Percentiles rank a stretch among this genome's conserved stretches.
Conservation (phyloP, 2,329 filamentous ascomycete genomes). For the Fusarium poae region DNA sequence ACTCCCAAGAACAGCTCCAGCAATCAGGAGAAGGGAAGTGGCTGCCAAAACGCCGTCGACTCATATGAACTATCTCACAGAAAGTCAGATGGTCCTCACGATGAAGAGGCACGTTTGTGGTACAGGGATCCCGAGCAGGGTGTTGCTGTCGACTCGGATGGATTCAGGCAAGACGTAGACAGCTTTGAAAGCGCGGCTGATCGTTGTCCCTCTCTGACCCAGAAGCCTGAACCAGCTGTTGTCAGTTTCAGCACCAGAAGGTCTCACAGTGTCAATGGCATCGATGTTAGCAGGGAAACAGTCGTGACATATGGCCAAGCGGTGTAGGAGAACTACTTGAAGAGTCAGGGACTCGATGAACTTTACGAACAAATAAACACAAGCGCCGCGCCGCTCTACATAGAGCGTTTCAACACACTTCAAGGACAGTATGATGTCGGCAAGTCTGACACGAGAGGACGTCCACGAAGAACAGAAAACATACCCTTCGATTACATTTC, state of each 20-base stretch:
- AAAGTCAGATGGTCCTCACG: slow-evolving; percentile 29
- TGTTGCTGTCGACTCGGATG: slow-evolving; percentile 17
- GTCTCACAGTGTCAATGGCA: slow-evolving; percentile 33
- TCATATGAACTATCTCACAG: slow-evolving; percentile 47
- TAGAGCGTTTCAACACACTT: slow-evolving; percentile 7
- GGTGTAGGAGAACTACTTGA: not conserved
- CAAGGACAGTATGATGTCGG: slow-evolving; percentile 12
- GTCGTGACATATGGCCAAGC: slow-evolving; percentile 41
- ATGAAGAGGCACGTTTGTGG: slow-evolving; percentile 47
- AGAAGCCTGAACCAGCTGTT: slow-evolving; percentile 36
- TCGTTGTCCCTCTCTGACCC: slow-evolving; percentile 16
- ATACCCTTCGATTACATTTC: not conserved
- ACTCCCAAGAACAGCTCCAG: slow-evolving; percentile 31
- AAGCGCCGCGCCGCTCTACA: slow-evolving; percentile 29
- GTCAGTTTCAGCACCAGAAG: slow-evolving; percentile 41
- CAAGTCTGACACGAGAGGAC: slow-evolving; percentile 3
- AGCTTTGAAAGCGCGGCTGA: slow-evolving; percentile 43
- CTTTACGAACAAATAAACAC: not conserved
- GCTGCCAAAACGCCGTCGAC: slow-evolving; percentile 25
- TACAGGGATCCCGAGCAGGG: slow-evolving; percentile 14
- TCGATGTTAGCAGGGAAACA: slow-evolving; percentile 47
- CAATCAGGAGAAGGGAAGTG: slow-evolving; percentile 37
- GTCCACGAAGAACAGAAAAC: slow-evolving; percentile 5
- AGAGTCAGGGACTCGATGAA: not conserved
- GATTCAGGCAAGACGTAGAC: slow-evolving; percentile 39